Evolutionary conservation across 2,329 filamentous ascomycete genomes (phyloP), one percentile per base, ranked within the genome.

Genomic region (Paecilomyces formosus): DNA sequence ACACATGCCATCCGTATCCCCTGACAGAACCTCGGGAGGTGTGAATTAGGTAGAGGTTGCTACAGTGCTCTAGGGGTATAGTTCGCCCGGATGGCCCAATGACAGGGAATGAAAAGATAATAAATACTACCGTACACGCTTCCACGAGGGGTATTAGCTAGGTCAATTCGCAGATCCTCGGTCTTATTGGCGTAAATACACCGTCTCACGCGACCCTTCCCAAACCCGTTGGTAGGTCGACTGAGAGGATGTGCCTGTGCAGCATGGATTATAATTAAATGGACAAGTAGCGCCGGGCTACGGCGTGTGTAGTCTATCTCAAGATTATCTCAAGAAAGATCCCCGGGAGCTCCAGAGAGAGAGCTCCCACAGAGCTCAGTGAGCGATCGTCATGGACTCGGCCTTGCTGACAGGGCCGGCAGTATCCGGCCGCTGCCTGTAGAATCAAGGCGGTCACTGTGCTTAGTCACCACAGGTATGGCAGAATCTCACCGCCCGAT

Each of bases 401-500:
- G 35, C 15, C 35, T 21, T 45, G n/a, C 39, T 45, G n/a, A 45
- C 39, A 45, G 39, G 7, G 3, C 18, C 35, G 7, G 15, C 13
- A 9, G n/a, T 8, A 11, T 21, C 18, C 15, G 7, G 39, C 13
- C 18, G 39, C 7, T 18, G 39, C 39, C 39, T 45, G 39, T 39
- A 2, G 35, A n/a, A n/a, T n/a, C n/a, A n/a, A n/a, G 39, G 39
- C 39, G n/a, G 39, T 45, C n/a, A 21, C n/a, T 4, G 39, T 26
- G 35, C 7, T 58, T 45, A 58, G 57, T 58, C 53, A 58, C n/a
- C 26, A 26, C 1, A 1, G 15, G 8, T 22, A 22, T 39, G 45
- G 50, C 56, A 54, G 28, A 55, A 52, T 18, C 39, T 54, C 53
- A 58, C 57, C 57, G 57, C 57, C 33, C 35, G 12, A 13, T 58